phyloP scores from a whole-genome alignment of 306 rosid genomes.

The Malus sylvestris region DNA sequence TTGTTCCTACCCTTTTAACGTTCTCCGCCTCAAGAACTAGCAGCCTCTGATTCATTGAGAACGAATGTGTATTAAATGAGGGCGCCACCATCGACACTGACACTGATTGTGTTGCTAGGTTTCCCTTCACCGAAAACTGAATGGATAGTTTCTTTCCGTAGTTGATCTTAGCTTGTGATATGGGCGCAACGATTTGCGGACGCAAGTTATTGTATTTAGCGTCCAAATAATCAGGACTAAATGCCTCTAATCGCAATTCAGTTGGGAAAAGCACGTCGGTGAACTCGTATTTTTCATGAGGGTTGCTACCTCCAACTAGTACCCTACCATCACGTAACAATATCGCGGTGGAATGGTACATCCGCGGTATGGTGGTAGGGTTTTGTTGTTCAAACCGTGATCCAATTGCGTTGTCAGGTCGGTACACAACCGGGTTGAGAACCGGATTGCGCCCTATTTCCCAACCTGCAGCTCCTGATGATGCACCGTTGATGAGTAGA shows the following conservation, averaged over 20 bases:
- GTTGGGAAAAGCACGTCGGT: constrained; percentile 35
- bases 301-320: constrained; percentile 64
- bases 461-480: constrained; percentile 41
- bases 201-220: constrained; percentile 1
- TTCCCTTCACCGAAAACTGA: constrained; percentile 10
- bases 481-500: constrained; percentile 49
- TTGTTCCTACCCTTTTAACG: constrained; percentile 16
- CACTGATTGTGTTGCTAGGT: constrained; percentile 8
- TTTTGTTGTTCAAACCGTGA: constrained; percentile 38
- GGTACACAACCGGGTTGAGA: constrained; percentile 37
- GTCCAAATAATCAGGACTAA: constrained; percentile 29
- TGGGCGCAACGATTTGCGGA: constrained; percentile 21
- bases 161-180: neutral
- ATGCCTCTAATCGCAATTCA: constrained; percentile 36
- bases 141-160: constrained; percentile 15
- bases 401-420: constrained; percentile 4
- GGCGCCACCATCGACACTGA: constrained; percentile 50
- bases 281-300: constrained; percentile 40
- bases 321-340: constrained; percentile 65
- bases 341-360: constrained; percentile 66
- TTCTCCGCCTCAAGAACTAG: constrained; percentile 28
- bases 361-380: constrained; percentile 28
- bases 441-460: constrained; percentile 43
- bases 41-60: constrained; percentile 68
- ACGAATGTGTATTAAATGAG: constrained; percentile 72